Evolutionary conservation across 208 protist genomes (phyloP).

Genomic region (Histomonas meleagridis): DNA sequence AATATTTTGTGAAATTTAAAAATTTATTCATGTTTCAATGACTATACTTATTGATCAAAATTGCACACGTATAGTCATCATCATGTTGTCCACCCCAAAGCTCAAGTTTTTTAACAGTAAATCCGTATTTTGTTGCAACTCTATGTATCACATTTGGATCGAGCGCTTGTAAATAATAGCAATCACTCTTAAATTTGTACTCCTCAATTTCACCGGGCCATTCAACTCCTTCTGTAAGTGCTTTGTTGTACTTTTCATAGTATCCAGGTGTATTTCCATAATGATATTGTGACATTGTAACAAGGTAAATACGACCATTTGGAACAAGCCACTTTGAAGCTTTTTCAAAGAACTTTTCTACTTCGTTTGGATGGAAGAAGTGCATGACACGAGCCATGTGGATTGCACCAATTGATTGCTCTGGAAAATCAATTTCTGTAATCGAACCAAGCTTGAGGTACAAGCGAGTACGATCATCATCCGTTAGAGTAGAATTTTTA

Average conservation of each 20-base stretch:
- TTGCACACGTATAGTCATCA: neutral
- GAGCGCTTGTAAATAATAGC: neutral
- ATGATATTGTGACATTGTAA: neutral
- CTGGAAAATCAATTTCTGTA: neutral
- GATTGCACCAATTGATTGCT: neutral
- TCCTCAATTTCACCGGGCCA: neutral
- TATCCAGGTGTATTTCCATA: neutral
- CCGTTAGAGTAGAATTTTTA: neutral
- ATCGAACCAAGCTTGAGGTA: neutral
- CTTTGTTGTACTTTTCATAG: neutral
- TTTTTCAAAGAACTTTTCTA: neutral
- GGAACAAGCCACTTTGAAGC: neutral
- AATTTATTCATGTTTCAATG: too few species aligned
- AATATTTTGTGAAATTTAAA: too few species aligned
- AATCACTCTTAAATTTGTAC: neutral
- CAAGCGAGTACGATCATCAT: neutral
- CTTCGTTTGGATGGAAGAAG: neutral
- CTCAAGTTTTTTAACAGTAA: neutral
- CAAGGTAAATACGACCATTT: neutral
- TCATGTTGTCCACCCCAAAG: neutral
- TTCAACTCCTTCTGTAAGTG: neutral
- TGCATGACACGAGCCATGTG: constrained; percentile 15
- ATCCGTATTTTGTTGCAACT: neutral
- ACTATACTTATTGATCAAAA: constrained; percentile 33
- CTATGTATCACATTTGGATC: neutral